Evolutionary conservation across 768 basidiomycete genomes (phyloP).

Genomic region (Calocybe indica): DNA sequence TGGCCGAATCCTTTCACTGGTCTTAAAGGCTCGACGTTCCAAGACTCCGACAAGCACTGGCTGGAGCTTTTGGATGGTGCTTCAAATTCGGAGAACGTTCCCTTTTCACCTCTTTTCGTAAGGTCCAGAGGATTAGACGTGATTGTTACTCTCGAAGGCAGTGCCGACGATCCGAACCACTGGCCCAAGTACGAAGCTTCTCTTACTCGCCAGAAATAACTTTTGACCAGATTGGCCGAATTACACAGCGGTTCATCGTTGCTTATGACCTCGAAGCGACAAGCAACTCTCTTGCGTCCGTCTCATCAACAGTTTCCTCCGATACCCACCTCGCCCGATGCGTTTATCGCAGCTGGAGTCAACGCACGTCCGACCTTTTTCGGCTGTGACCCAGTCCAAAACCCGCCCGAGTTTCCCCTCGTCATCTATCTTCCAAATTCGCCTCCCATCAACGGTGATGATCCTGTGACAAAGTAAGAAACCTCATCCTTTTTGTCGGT

Average conservation of each 20-base stretch:
- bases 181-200: slow-evolving; percentile 62
- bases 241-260: slow-evolving; percentile 46
- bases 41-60: slow-evolving; percentile 45
- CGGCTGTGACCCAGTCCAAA: slow-evolving; percentile 56
- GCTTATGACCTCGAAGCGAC: slow-evolving; percentile 36
- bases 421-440: slow-evolving; percentile 75
- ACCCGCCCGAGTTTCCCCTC: slow-evolving; percentile 54
- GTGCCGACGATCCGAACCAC: slow-evolving; percentile 47
- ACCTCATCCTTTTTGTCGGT: background rate
- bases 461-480: slow-evolving; percentile 61
- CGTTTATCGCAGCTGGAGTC: slow-evolving; percentile 55
- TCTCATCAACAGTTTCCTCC: slow-evolving; percentile 63
- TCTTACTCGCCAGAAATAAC: background rate
- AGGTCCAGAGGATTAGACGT: slow-evolving; percentile 66
- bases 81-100: slow-evolving; percentile 65
- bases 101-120: slow-evolving; percentile 66
- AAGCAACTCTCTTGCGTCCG: slow-evolving; percentile 33
- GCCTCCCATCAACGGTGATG: slow-evolving; percentile 56
- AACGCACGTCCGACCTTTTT: slow-evolving; percentile 73
- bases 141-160: slow-evolving; percentile 69
- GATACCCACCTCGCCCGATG: slow-evolving; percentile 43
- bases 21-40: slow-evolving; percentile 40
- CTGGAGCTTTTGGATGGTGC: slow-evolving; percentile 69
- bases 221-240: background rate
- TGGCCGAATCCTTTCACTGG: slow-evolving; percentile 64